Conservation (phyloP, 2,329 filamentous ascomycete genomes). For the Fusarium sp. region DNA sequence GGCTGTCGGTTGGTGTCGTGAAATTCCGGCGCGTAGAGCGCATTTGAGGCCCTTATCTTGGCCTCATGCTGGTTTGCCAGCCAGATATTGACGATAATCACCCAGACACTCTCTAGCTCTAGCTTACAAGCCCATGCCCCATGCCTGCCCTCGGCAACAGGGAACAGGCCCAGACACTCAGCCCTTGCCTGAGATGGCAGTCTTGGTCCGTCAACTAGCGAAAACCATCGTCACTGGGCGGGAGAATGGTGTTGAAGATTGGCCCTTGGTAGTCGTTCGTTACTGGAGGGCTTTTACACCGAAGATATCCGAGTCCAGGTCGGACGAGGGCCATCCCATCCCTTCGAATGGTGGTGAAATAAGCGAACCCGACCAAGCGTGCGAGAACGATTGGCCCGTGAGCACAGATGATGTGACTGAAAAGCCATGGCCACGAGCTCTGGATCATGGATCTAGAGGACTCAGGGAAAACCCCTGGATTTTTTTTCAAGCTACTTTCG, state of each 20-base stretch:
- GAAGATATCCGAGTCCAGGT: slow-evolving; percentile 20
- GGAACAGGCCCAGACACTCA: neutral
- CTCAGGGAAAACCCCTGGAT: slow-evolving; percentile 18
- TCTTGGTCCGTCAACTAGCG: slow-evolving; percentile 25
- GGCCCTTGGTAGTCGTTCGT: neutral
- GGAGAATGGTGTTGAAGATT: neutral
- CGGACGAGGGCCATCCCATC: neutral
- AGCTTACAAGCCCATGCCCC: neutral
- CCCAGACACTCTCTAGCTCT: slow-evolving; percentile 6
- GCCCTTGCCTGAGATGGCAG: slow-evolving; percentile 17
- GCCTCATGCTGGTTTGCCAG: neutral
- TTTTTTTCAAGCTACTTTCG: neutral
- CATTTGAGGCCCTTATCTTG: slow-evolving; percentile 10
- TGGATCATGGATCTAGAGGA: slow-evolving; percentile 31
- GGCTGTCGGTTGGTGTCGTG: neutral
- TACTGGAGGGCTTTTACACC: slow-evolving; percentile 9
- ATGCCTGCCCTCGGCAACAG: neutral
- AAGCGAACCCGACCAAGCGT: slow-evolving; percentile 34
- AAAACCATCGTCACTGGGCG: slow-evolving; percentile 5
- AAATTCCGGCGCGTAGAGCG: slow-evolving; percentile 22
- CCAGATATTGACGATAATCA: slow-evolving; percentile 1
- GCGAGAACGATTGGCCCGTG: slow-evolving; percentile 47
- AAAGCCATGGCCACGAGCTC: slow-evolving; percentile 15
- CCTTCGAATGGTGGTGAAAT: neutral
- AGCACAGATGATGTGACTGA: slow-evolving; percentile 41